Percentiles rank a stretch among this genome's conserved stretches.
phyloP scores from a whole-genome alignment of 1,139 yeast genomes.

The Kurtzmaniella natalensis region DNA sequence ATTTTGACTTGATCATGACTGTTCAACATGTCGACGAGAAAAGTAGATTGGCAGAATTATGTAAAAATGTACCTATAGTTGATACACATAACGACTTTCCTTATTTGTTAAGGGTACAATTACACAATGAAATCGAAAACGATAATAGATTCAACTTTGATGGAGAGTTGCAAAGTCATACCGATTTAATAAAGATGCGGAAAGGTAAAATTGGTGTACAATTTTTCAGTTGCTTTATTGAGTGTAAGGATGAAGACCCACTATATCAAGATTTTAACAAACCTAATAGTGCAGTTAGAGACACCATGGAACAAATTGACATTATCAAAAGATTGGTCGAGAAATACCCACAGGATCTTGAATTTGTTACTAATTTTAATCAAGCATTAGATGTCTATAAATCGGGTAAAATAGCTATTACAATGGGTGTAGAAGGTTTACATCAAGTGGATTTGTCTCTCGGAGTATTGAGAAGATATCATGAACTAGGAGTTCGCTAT shows the following conservation, averaged over 20 bases:
- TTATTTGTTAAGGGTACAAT: slow-evolving; percentile 34
- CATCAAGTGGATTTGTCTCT: slow-evolving; percentile 48
- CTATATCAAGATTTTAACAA: slow-evolving; percentile 38
- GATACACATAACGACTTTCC: slow-evolving; percentile 52
- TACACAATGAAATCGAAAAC: slow-evolving; percentile 35
- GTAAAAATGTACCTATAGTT: slow-evolving; percentile 25
- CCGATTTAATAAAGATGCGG: slow-evolving; percentile 34
- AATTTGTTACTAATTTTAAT: slow-evolving; percentile 32
- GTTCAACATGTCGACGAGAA: too few relatives aligned
- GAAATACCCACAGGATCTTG: slow-evolving; percentile 32
- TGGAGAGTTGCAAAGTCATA: slow-evolving; percentile 30
- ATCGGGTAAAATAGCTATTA: slow-evolving; percentile 36
- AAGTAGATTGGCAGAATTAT: not conserved
- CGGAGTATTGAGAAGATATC: slow-evolving; percentile 45
- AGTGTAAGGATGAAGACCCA: slow-evolving; percentile 34
- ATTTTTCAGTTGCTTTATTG: slow-evolving; percentile 44
- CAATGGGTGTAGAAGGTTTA: slow-evolving; percentile 52
- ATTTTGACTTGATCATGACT: too few relatives aligned
- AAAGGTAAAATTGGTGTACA: slow-evolving; percentile 42
- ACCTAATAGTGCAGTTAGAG: slow-evolving; percentile 40
- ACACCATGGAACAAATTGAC: slow-evolving; percentile 51
- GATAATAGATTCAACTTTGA: slow-evolving; percentile 30
- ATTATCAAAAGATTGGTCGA: slow-evolving; percentile 40
- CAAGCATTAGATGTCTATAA: slow-evolving; percentile 33
- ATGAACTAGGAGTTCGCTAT: slow-evolving; percentile 47